A percentile compares a stretch with the other conserved stretches of the same genome.
Conservation (phyloP, 331 rosid species). For the Cydonia oblonga region DNA sequence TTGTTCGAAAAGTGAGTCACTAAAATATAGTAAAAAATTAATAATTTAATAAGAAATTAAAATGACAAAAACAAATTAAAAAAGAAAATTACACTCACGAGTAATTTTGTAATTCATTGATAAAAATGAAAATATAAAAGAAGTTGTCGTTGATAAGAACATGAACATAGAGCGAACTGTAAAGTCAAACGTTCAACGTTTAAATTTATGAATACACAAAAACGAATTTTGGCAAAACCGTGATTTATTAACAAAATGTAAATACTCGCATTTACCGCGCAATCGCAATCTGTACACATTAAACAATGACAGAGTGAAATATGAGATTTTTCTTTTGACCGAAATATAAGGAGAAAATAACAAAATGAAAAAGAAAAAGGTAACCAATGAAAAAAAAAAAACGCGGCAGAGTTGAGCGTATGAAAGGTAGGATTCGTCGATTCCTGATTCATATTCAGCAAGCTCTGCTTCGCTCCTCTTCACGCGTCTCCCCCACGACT, state of each 20-base stretch:
- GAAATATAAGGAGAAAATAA: not conserved
- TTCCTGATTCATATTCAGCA: not conserved
- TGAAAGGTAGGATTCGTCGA: not conserved
- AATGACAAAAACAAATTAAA: not conserved
- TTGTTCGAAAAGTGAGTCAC: no score
- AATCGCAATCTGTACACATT: not conserved
- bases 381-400: not conserved
- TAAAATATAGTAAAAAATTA: no score
- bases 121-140: not conserved
- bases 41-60: not conserved
- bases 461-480: constrained; percentile 3
- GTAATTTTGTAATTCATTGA: not conserved
- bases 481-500: constrained; percentile 27
- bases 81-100: not conserved
- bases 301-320: not conserved
- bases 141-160: not conserved
- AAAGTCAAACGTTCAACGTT: not conserved
- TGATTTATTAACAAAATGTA: no score
- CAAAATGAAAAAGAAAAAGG: no score
- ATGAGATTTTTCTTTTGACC: not conserved
- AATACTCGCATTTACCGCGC: not conserved
- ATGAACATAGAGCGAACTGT: not conserved
- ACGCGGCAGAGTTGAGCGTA: constrained; percentile 12
- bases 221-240: not conserved
- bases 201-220: not conserved